phyloP scores from a whole-genome alignment of 768 basidiomycete species.

The Gloeopeniophorella convolvens region DNA sequence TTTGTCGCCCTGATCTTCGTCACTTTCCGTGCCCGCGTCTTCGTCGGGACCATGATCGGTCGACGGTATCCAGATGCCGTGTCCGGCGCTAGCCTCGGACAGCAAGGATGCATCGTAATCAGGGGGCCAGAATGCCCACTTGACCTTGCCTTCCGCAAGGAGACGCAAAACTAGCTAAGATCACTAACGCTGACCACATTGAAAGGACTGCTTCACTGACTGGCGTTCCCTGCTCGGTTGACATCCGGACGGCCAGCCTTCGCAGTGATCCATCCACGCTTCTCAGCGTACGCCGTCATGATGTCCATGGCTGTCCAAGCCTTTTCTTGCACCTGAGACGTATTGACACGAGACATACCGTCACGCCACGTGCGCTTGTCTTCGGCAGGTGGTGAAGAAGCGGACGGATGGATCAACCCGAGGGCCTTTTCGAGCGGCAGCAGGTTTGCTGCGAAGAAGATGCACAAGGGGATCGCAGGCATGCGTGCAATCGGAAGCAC shows the following conservation, averaged over 20 bases:
- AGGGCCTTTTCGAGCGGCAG: conserved; percentile 76
- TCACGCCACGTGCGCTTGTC: conserved; percentile 81
- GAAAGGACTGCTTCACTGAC: conserved; percentile 42
- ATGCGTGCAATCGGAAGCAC: conserved; percentile 77
- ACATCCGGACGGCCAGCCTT: conserved; percentile 86
- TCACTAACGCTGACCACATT: not conserved
- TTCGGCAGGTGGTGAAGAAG: conserved; percentile 29
- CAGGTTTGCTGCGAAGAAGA: conserved; percentile 58
- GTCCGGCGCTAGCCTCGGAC: conserved; percentile 25
- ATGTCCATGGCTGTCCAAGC: conserved; percentile 86
- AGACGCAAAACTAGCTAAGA: conserved; percentile 57
- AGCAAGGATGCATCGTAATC: conserved; percentile 28
- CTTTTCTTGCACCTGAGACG: conserved; percentile 15
- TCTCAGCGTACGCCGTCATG: conserved; percentile 66
- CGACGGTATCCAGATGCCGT: conserved; percentile 56
- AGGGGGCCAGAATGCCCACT: conserved; percentile 86
- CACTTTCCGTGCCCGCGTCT: conserved; percentile 32
- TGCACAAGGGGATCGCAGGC: conserved; percentile 77
- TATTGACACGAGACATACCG: conserved; percentile 28
- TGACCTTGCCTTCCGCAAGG: conserved; percentile 74
- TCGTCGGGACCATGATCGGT: conserved; percentile 22
- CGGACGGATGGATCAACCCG: conserved; percentile 47
- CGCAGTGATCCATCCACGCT: conserved; percentile 84
- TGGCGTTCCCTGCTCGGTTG: conserved; percentile 82
- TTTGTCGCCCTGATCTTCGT: conserved; percentile 29